Conservation (phyloP, 345 rosid species). For the Carallia brachiata region DNA sequence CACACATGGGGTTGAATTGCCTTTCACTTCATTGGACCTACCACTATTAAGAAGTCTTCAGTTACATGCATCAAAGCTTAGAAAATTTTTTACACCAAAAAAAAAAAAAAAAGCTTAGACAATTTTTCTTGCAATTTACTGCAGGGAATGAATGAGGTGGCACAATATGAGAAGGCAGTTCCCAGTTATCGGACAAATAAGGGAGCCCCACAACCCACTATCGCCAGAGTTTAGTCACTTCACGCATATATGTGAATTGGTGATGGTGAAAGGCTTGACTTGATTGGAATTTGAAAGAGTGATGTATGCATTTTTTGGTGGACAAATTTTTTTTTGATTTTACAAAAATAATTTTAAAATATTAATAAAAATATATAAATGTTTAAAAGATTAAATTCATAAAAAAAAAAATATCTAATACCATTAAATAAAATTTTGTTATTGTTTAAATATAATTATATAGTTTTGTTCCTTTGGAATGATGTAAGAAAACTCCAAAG, state of each 20-base stretch:
- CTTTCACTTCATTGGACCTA: slow-evolving; percentile 26
- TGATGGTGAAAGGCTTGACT: slow-evolving; percentile 28
- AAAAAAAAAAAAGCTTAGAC: not conserved
- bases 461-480: no score
- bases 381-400: no score
- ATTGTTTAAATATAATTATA: no score
- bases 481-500: no score
- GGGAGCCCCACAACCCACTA: not conserved
- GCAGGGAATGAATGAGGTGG: not conserved
- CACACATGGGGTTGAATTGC: not conserved
- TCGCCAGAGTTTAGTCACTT: slow-evolving; percentile 48
- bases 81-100: not conserved
- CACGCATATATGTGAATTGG: slow-evolving; percentile 35
- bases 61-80: slow-evolving; percentile 15
- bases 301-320: not conserved
- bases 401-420: no score
- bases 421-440: no score
- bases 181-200: not conserved
- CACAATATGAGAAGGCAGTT: not conserved
- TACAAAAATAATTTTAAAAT: no score
- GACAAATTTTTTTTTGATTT: no score
- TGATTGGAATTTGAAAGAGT: slow-evolving; percentile 26
- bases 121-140: not conserved
- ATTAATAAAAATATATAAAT: no score
- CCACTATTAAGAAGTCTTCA: slow-evolving; percentile 19